Evolutionary conservation across 2,329 filamentous ascomycete genomes (phyloP).

Genomic region (Stromatinia cepivora): DNA sequence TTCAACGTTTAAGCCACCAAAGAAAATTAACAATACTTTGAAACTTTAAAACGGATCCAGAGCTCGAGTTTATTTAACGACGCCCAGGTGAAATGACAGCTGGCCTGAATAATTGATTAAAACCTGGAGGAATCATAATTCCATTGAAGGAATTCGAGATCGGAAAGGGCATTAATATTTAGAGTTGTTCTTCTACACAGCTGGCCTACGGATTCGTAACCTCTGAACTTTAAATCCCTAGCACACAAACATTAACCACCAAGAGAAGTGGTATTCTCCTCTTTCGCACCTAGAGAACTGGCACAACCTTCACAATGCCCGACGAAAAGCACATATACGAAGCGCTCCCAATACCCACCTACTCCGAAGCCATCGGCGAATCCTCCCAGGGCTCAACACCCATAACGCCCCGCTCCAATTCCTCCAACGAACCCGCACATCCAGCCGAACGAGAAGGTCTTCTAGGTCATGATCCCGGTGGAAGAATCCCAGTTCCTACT

Average conservation of each 20-base stretch:
- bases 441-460: constrained; percentile 78
- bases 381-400: constrained; percentile 60
- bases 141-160: not conserved
- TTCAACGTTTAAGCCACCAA: constrained; percentile 23
- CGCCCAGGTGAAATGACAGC: constrained; percentile 31
- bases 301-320: constrained; percentile 38
- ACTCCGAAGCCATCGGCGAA: constrained; percentile 74
- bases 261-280: constrained; percentile 10
- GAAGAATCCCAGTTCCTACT: constrained; percentile 43
- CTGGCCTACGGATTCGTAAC: constrained; percentile 10
- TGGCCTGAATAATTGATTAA: constrained; percentile 33
- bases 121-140: not conserved
- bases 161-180: constrained; percentile 1
- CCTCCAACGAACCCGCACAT: constrained; percentile 59
- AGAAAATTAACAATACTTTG: constrained; percentile 28
- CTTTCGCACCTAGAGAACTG: constrained; percentile 1
- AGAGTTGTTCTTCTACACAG: not conserved
- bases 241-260: constrained; percentile 15
- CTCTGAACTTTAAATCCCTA: not conserved
- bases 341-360: constrained; percentile 73
- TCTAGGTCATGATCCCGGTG: constrained; percentile 54
- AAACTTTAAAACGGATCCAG: not conserved
- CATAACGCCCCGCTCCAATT: constrained; percentile 55
- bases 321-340: constrained; percentile 60
- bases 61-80: constrained; percentile 27